These are phyloP conservation scores for Colletotrichum trifolii DNA, from an alignment of 2,329 filamentous ascomycete genomes.

Conservation along the genomic window DNA sequence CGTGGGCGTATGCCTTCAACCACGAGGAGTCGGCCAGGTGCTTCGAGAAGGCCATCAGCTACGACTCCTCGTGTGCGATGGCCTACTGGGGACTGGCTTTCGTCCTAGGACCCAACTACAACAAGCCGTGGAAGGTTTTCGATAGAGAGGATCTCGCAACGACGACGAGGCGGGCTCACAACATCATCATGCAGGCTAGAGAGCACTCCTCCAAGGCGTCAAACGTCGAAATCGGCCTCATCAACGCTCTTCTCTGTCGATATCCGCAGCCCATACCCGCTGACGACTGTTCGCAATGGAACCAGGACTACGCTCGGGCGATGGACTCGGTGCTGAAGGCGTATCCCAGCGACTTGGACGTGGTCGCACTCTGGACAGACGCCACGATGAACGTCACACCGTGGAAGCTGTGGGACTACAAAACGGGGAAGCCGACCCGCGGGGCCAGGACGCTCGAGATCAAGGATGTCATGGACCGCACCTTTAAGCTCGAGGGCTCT, in stretches of 20 bases:
- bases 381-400: constrained; percentile 61
- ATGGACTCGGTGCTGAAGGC: constrained; percentile 51
- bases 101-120: constrained; percentile 78
- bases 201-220: constrained; percentile 48
- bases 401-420: constrained; percentile 57
- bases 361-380: constrained; percentile 51
- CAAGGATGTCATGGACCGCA: constrained; percentile 51
- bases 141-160: constrained; percentile 67
- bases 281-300: constrained; percentile 64
- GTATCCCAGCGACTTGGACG: constrained; percentile 54
- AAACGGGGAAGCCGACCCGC: constrained; percentile 42
- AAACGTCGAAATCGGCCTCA: constrained; percentile 70
- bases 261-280: constrained; percentile 66
- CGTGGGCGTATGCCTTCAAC: constrained; percentile 82
- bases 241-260: constrained; percentile 69
- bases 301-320: constrained; percentile 62
- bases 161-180: constrained; percentile 60
- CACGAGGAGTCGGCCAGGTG: constrained; percentile 76
- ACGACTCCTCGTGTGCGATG: constrained; percentile 68
- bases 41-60: constrained; percentile 68
- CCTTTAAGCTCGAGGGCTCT: constrained; percentile 61
- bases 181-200: constrained; percentile 58
- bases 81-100: constrained; percentile 79
- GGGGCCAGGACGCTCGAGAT: constrained; percentile 40
- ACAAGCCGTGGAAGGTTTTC: constrained; percentile 82